phyloP scores from a whole-genome alignment of 1,284 basidiomycete genomes.

The Ustilago hordei region DNA sequence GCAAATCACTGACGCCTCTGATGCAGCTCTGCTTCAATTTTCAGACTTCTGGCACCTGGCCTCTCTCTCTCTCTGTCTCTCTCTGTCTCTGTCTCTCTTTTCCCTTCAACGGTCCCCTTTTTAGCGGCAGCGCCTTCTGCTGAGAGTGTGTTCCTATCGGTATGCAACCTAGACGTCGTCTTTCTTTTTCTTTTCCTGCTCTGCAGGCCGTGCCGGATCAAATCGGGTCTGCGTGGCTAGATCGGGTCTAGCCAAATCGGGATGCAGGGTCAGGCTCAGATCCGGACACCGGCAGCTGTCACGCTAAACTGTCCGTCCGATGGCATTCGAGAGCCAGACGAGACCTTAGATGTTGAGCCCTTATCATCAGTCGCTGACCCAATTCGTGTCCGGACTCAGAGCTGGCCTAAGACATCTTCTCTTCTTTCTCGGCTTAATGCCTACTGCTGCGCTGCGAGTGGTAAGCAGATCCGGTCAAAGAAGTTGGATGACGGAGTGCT shows the following conservation, averaged over 20 bases:
- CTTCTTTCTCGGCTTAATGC: not conserved
- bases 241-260: slow-evolving; percentile 7
- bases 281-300: slow-evolving; percentile 33
- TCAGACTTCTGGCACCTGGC: too few relatives aligned
- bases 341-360: not conserved
- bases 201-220: not conserved
- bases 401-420: not conserved
- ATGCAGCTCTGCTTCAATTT: not conserved
- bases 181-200: not conserved
- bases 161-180: slow-evolving; percentile 2
- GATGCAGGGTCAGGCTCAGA: slow-evolving; percentile 15
- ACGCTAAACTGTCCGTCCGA: slow-evolving; percentile 10
- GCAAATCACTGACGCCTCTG: slow-evolving; percentile 68
- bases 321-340: not conserved
- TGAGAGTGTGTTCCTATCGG: not conserved
- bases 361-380: not conserved
- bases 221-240: not conserved
- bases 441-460: not conserved
- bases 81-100: too few relatives aligned
- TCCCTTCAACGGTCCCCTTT: not conserved
- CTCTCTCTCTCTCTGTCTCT: not conserved
- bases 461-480: not conserved
- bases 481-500: slow-evolving; percentile 8
- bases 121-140: not conserved
- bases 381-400: not conserved